Base-by-base conservation (phyloP, 2,329 filamentous ascomycete genomes). In the Aspergillus transmontanensis region DNA sequence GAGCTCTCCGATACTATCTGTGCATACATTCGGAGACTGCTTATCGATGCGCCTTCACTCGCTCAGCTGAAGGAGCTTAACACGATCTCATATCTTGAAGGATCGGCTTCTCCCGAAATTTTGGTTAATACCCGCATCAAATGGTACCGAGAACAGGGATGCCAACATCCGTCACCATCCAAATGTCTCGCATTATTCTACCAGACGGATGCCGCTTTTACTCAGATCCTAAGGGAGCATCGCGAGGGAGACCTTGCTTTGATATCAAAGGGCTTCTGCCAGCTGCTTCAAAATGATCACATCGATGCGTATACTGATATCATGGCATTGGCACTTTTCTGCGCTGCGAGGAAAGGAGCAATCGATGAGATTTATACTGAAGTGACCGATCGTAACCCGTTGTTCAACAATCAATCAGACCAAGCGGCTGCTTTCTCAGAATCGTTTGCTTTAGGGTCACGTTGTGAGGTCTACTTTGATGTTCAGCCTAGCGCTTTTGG, bases 341-440 rank as follows among this genome's bases (percentile, higher is more conserved):
- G 84, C 62, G 82, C 84, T 0, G 80, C 86, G 32, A 79, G 86
- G 28, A 85, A 84, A 68, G 78, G 81, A 6, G 86, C 83, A 0
- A 83, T 89, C 50, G 86, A 89, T 63, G 86, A 89, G 63, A 84
- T 89, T 0, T 89, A 88, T 68, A 78, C 86, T 14, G 87, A 89
- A 71, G 85, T 87, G 1, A 86, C 85, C 0, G 87, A 89, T 69
- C 80, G 86, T 9, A 88, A 87, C 68, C 87, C 86, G 0, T 76
- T 88, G 11, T 87, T 87, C 73, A 85, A 87, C 59, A 80, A 83
- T 23, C 86, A 87, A 61, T 79, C 86, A 1, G 87, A 89, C 61
- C 87, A 89, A 72, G 86, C 87, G 16, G 87, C 86, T 36, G 86
- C 86, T 7, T 89, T 89, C 68, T 84, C 87, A 0, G 87, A 89